Evolutionary conservation across 2,329 filamentous ascomycete genomes (phyloP), one percentile per base, ranked within the genome.

Genomic region (Plectosphaerella sp.): DNA sequence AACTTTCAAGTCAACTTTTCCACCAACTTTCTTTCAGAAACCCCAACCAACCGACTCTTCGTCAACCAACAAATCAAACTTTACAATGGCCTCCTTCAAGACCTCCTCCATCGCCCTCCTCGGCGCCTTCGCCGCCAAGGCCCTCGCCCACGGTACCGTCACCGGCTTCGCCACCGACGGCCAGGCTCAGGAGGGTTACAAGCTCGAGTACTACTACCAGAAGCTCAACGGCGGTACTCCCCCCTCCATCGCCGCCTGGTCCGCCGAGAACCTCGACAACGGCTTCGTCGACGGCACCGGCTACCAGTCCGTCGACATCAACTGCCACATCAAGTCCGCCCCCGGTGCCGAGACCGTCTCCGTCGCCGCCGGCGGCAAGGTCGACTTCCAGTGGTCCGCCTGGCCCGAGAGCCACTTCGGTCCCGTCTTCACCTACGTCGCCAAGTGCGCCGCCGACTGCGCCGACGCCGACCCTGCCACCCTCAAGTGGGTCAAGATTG

Each of bases 401-500:
- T 77, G 73, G 74, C 71, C 73, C 37, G 66, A 66, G 1, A 65
- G 62, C 6, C 75, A 78, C 62, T 57, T 71, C 35, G 72, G 78
- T 0, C 83, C 84, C 9, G 77, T 87, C 59, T 75, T 87, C 56
- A 78, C 78, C 64, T 87, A 87, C 71, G 69, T 87, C 15, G 84
- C 84, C 51, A 75, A 74, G 59, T 84, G 80, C 68, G 70, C 73
- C 35, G 80, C 77, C 20, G 75, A 83, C 64, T 86, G 80, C 65
- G 70, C 76, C 37, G 64, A 65, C 1, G 79, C 77, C 52, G 75
- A 80, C 65, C 79, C 82, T 66, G 68, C 65, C 2, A 62, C 68
- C 5, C 73, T 86, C 28, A 66, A 78, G 57, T 87, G 79, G 67
- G 81, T 84, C 76, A 88, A 88, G 75, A 85, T 87, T 53, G 75